Evolutionary conservation across 1,139 yeast genomes (phyloP).

Genomic region (Ogataea hybrid): DNA sequence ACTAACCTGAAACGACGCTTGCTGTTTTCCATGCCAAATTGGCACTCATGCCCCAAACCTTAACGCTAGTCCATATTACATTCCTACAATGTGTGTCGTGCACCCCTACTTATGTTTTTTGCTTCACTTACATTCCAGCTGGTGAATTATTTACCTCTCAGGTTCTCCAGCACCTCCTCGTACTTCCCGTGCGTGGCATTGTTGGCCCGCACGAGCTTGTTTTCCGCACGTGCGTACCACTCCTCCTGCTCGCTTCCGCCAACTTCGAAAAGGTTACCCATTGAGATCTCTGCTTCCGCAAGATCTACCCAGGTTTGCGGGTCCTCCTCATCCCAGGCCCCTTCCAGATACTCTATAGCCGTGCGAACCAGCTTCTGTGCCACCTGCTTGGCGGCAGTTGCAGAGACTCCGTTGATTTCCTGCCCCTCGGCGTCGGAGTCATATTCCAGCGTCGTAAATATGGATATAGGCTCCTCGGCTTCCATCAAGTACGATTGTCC

Average conservation of each 20-base stretch:
- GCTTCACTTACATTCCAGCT: background rate
- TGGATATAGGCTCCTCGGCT: constrained; percentile 59
- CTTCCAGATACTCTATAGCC: constrained; percentile 57
- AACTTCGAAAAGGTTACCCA: constrained; percentile 69
- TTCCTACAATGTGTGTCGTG: background rate
- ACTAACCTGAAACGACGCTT: background rate
- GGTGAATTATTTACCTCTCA: constrained; percentile 26
- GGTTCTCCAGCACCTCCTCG: constrained; percentile 53
- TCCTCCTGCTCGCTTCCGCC: constrained; percentile 66
- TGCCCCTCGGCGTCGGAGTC: constrained; percentile 49
- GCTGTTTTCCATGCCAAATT: background rate
- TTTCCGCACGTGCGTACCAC: constrained; percentile 66
- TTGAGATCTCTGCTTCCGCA: constrained; percentile 80
- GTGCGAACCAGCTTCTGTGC: constrained; percentile 50
- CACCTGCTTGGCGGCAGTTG: constrained; percentile 44
- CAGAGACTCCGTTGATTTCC: constrained; percentile 30
- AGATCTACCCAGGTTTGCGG: constrained; percentile 79
- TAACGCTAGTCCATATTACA: too few species aligned
- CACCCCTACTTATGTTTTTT: background rate
- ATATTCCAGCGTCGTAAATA: constrained; percentile 55
- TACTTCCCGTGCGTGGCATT: constrained; percentile 75
- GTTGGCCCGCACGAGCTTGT: constrained; percentile 59
- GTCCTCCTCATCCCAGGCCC: constrained; percentile 66
- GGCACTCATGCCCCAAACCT: too few species aligned
- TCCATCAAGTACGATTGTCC: constrained; percentile 65